Evolutionary conservation across 768 basidiomycete species (phyloP).

Genomic region (Cubamyces sp.): DNA sequence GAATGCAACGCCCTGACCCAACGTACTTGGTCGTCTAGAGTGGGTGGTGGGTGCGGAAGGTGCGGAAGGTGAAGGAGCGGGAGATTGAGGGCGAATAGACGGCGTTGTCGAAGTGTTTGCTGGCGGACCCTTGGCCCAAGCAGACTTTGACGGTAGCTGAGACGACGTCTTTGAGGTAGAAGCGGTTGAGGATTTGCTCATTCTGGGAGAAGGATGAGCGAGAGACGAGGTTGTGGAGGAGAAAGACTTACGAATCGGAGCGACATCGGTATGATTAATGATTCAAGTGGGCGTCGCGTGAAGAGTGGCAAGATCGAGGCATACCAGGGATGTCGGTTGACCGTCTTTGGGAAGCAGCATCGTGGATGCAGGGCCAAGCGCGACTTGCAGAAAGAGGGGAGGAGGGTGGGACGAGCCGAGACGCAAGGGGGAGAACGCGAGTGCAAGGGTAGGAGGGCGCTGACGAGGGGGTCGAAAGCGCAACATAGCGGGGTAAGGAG

Average conservation of each 20-base stretch:
- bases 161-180: constrained; percentile 72
- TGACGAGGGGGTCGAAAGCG: too few species aligned
- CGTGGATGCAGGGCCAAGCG: too few species aligned
- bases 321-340: too few species aligned
- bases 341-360: too few species aligned
- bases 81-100: constrained; percentile 78
- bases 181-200: constrained; percentile 90
- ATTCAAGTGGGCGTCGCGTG: constrained; percentile 61
- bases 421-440: too few species aligned
- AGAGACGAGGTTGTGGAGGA: constrained; percentile 19
- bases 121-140: constrained; percentile 91
- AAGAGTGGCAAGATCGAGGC: too few species aligned
- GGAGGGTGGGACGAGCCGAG: too few species aligned
- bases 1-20: constrained; percentile 71
- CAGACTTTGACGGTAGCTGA: constrained; percentile 80
- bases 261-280: constrained; percentile 52
- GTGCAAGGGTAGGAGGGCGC: too few species aligned
- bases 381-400: too few species aligned
- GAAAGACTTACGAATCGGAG: constrained; percentile 40
- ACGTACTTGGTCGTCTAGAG: constrained; percentile 77
- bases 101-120: constrained; percentile 57
- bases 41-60: constrained; percentile 50
- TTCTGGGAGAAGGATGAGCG: constrained; percentile 53
- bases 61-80: constrained; percentile 52
- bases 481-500: too few species aligned